Conservation (phyloP, 1,139 yeast species). For the Hyphopichia pseudoburtonii region DNA sequence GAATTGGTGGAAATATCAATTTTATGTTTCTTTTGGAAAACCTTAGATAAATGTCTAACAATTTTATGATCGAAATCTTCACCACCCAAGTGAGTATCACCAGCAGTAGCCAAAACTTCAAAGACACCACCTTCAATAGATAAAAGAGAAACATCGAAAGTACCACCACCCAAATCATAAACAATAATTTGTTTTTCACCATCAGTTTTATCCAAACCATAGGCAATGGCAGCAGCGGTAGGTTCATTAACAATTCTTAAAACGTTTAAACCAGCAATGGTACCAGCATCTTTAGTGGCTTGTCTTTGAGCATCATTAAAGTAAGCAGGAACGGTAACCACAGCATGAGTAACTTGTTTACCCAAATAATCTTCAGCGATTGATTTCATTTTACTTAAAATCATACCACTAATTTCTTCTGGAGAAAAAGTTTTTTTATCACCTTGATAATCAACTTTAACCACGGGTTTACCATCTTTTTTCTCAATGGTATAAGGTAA, state of each 20-base stretch:
- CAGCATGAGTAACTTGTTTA: conserved; percentile 87
- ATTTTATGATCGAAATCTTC: conserved; percentile 93
- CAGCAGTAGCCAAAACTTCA: conserved; percentile 53
- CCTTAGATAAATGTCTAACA: conserved; percentile 79
- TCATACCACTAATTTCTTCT: conserved; percentile 91
- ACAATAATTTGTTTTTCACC: conserved; percentile 51
- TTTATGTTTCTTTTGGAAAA: conserved; percentile 85
- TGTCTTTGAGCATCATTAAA: conserved; percentile 98
- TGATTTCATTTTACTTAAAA: conserved; percentile 86
- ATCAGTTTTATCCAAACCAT: conserved; percentile 83
- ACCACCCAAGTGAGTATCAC: conserved; percentile 68
- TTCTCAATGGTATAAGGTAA: conserved; percentile 72
- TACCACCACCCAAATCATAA: conserved; percentile 57
- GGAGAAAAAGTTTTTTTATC: conserved; percentile 77
- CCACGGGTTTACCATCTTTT: conserved; percentile 77
- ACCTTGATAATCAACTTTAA: conserved; percentile 66
- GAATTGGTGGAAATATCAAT: conserved; percentile 72
- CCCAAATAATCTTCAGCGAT: conserved; percentile 93
- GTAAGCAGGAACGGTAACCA: conserved; percentile 96
- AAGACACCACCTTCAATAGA: conserved; percentile 54
- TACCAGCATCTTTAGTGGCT: conserved; percentile 98
- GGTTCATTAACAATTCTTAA: conserved; percentile 97
- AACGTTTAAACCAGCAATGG: conserved; percentile 92
- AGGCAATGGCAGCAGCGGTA: conserved; percentile 97
- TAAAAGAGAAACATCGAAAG: conserved; percentile 52